Conservation (phyloP, 164 flowering plant species). For the Chimonanthus praecox region DNA sequence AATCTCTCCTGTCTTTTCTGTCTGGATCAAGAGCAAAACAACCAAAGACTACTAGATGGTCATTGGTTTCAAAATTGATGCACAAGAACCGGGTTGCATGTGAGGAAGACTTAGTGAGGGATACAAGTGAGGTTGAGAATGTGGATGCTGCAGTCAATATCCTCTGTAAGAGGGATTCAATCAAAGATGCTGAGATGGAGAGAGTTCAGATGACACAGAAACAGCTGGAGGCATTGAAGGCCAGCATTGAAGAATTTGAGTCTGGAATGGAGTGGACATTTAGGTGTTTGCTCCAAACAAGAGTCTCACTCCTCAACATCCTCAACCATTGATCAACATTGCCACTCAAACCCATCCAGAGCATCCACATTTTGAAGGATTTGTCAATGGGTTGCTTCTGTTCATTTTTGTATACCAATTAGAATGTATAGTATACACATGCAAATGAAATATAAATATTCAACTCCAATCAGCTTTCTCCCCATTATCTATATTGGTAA, state of each 20-base stretch:
- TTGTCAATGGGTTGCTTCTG: not conserved
- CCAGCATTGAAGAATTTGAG: conserved; percentile 37
- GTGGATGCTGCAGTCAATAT: conserved; percentile 25
- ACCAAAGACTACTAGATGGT: conserved; percentile 27
- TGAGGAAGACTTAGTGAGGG: conserved; percentile 1
- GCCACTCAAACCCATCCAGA: not conserved
- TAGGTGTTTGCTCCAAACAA: conserved; percentile 49
- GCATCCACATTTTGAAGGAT: conserved; percentile 18
- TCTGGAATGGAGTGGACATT: conserved; percentile 42
- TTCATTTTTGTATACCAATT: too few relatives aligned
- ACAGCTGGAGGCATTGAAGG: conserved; percentile 49
- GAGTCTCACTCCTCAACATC: conserved; percentile 57
- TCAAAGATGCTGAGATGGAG: conserved; percentile 19
- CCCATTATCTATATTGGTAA: too few relatives aligned
- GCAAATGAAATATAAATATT: too few relatives aligned
- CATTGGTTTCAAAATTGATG: conserved; percentile 21
- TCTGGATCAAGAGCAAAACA: conserved; percentile 21
- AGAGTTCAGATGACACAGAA: conserved; percentile 24
- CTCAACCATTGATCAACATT: conserved; percentile 21
- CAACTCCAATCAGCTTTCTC: too few relatives aligned
- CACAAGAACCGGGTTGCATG: conserved; percentile 6
- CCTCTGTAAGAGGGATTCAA: not conserved
- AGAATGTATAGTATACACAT: too few relatives aligned
- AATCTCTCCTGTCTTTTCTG: conserved; percentile 25
- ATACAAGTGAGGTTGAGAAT: conserved; percentile 31